A percentile compares a stretch with the other conserved stretches of the same genome.
Evolutionary conservation across 1,139 yeast genomes (phyloP).

Genomic region (Sugiyamaella novakii): DNA sequence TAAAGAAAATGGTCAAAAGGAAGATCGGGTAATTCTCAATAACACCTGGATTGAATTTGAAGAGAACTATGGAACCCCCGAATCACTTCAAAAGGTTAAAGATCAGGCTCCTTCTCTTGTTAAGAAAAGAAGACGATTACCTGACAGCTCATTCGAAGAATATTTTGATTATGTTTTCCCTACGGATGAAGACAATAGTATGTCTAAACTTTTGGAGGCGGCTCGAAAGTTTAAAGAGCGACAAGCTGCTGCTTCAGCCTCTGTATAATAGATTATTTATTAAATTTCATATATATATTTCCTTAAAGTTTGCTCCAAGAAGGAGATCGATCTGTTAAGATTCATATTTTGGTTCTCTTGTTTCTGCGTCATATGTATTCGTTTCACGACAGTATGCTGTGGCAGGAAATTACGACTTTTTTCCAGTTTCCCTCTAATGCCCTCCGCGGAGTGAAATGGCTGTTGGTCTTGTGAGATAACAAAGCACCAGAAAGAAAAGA

Average conservation of each 20-base stretch:
- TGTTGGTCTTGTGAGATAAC: too few relatives aligned
- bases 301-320: too few relatives aligned
- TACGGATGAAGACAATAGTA: conserved; percentile 40
- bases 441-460: too few relatives aligned
- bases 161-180: conserved; percentile 69
- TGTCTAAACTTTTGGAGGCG: conserved; percentile 59
- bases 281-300: too few relatives aligned
- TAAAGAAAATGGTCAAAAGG: conserved; percentile 45
- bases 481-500: too few relatives aligned
- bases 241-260: conserved; percentile 11
- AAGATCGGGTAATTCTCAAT: conserved; percentile 56
- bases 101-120: conserved; percentile 60
- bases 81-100: conserved; percentile 44
- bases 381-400: too few relatives aligned
- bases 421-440: too few relatives aligned
- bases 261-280: conserved; percentile 9
- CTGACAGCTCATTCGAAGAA: conserved; percentile 57
- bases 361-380: too few relatives aligned
- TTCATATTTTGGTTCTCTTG: too few relatives aligned
- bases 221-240: conserved; percentile 61
- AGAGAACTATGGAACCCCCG: conserved; percentile 56
- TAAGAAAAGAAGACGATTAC: conserved; percentile 50
- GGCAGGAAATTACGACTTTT: too few relatives aligned
- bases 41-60: conserved; percentile 74
- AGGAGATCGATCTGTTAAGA: too few relatives aligned